A percentile compares a stretch with the other conserved stretches of the same genome.
Conservation (phyloP, 805 yeast genomes). For the Ogataea zsoltii region DNA sequence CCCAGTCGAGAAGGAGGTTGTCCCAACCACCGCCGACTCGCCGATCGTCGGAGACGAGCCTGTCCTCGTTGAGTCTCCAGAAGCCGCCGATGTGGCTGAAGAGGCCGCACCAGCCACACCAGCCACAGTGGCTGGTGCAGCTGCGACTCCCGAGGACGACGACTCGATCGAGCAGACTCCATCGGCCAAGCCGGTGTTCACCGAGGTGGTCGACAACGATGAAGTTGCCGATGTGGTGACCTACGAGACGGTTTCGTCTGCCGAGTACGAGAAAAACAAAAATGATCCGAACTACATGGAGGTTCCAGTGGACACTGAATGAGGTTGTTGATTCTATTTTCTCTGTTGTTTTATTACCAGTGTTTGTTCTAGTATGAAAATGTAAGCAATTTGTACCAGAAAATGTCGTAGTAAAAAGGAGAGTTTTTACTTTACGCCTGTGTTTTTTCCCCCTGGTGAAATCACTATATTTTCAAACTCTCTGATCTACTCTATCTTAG, state of each 20-base stretch:
- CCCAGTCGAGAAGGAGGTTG: constrained; percentile 9
- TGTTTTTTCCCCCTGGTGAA: no score
- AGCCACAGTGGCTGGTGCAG: constrained; percentile 2
- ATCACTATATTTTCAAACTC: no score
- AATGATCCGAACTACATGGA: constrained; percentile 52
- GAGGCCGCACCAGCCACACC: constrained; percentile 1
- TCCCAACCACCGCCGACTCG: constrained; percentile 12
- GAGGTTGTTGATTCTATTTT: no score
- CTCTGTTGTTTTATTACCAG: background rate
- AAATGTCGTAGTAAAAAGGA: no score
- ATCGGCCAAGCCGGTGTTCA: constrained; percentile 31
- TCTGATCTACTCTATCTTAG: no score
- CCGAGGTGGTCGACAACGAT: constrained; percentile 30
- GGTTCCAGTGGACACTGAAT: constrained; percentile 23
- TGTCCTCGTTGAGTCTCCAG: constrained; percentile 8
- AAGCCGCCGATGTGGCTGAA: constrained; percentile 3
- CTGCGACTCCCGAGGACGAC: constrained; percentile 17
- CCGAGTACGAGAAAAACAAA: constrained; percentile 45
- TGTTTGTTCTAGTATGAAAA: constrained; percentile 8
- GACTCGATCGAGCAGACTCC: constrained; percentile 23
- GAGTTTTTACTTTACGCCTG: no score
- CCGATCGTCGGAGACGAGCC: constrained; percentile 15
- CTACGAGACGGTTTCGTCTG: constrained; percentile 51
- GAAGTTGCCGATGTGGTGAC: constrained; percentile 37
- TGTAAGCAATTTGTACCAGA: no score